Percentiles rank a stretch among this genome's conserved stretches.
phyloP scores from a whole-genome alignment of 768 basidiomycete genomes.

The Pleurotus giganteus region DNA sequence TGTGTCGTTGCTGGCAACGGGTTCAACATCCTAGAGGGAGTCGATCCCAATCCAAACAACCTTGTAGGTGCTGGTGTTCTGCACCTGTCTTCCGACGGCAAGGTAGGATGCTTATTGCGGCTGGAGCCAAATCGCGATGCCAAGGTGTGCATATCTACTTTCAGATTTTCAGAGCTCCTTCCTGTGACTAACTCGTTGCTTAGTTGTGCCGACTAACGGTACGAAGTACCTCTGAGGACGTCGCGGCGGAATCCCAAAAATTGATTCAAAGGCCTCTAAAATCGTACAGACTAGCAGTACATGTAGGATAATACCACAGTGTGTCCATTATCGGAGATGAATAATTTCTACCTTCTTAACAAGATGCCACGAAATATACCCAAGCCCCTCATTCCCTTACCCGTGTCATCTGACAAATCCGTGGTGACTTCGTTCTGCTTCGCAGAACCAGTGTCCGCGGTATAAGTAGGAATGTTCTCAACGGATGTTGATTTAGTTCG shows the following conservation, averaged over 20 bases:
- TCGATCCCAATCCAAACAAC: slow-evolving; percentile 95
- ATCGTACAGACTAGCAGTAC: slow-evolving; percentile 11
- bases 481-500: slow-evolving; percentile 55
- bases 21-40: slow-evolving; percentile 73
- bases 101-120: slow-evolving; percentile 92
- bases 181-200: slow-evolving; percentile 2
- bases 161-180: not conserved
- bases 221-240: slow-evolving; percentile 91
- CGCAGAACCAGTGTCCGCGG: slow-evolving; percentile 1
- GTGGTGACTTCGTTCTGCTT: slow-evolving; percentile 9
- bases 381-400: slow-evolving; percentile 36
- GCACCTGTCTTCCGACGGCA: slow-evolving; percentile 87
- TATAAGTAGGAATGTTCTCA: slow-evolving; percentile 47
- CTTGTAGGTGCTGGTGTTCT: slow-evolving; percentile 94
- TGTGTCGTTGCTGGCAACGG: slow-evolving; percentile 78
- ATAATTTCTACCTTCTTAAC: slow-evolving; percentile 9
- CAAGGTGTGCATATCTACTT: slow-evolving; percentile 59
- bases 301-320: not conserved
- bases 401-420: slow-evolving; percentile 36
- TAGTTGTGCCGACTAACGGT: slow-evolving; percentile 92
- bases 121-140: slow-evolving; percentile 95
- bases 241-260: slow-evolving; percentile 70
- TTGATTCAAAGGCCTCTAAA: slow-evolving; percentile 46
- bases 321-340: slow-evolving; percentile 5
- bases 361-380: slow-evolving; percentile 40